phyloP scores from a whole-genome alignment of 2,329 filamentous ascomycete genomes.

The Sphaceloma murrayae region DNA sequence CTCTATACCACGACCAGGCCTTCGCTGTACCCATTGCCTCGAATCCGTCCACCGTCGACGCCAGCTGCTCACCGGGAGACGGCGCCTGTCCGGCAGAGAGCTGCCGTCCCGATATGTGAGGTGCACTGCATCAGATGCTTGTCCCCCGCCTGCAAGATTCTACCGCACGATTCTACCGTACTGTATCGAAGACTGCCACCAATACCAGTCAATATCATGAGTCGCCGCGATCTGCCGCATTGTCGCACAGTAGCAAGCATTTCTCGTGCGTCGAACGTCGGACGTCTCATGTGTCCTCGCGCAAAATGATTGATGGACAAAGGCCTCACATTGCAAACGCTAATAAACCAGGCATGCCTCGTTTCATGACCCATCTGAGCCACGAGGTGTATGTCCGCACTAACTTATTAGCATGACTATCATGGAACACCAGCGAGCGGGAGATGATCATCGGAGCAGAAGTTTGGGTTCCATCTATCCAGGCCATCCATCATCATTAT shows the following conservation, averaged over 20 bases:
- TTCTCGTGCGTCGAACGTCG: slow-evolving; percentile 9
- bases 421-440: slow-evolving; percentile 8
- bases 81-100: neutral
- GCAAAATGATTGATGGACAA: too few relatives aligned
- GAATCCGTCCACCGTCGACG: slow-evolving; percentile 1
- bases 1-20: slow-evolving; percentile 13
- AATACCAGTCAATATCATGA: too few relatives aligned
- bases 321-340: neutral
- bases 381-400: slow-evolving; percentile 1
- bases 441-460: slow-evolving; percentile 4
- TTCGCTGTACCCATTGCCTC: neutral
- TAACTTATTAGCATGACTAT: too few relatives aligned
- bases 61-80: slow-evolving; percentile 8
- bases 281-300: too few relatives aligned
- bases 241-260: too few relatives aligned
- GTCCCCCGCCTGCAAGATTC: neutral
- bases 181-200: too few relatives aligned
- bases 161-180: too few relatives aligned
- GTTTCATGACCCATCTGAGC: slow-evolving; percentile 6
- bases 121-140: slow-evolving; percentile 4
- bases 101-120: too few relatives aligned
- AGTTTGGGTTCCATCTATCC: slow-evolving; percentile 9
- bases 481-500: too few relatives aligned
- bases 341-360: neutral
- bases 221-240: slow-evolving; percentile 9